Evolutionary conservation across 1,139 yeast genomes (phyloP).

Genomic region (Candida labiduridarum): DNA sequence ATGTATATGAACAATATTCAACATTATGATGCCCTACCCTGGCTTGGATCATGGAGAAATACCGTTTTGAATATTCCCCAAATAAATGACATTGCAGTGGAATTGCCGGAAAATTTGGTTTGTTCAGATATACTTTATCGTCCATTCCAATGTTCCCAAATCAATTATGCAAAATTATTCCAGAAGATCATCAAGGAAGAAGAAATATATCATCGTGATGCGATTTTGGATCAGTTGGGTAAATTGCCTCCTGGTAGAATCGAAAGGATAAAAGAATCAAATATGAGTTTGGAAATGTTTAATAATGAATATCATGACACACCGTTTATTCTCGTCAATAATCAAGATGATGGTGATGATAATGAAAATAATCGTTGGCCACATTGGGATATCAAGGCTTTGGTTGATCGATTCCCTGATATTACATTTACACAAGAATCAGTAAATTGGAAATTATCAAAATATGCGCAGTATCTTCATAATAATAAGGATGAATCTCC

Average conservation of each 20-base stretch:
- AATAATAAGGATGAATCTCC: slow-evolving; percentile 79
- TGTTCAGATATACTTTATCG: slow-evolving; percentile 67
- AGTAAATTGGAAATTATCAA: slow-evolving; percentile 71
- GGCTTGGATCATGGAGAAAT: slow-evolving; percentile 83
- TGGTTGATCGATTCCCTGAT: slow-evolving; percentile 57
- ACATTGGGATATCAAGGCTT: slow-evolving; percentile 55
- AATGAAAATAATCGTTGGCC: slow-evolving; percentile 61
- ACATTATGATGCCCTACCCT: slow-evolving; percentile 26
- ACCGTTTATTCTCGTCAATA: slow-evolving; percentile 73
- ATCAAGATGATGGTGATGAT: too few species aligned
- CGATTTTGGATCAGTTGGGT: slow-evolving; percentile 19
- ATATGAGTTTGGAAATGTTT: slow-evolving; percentile 48
- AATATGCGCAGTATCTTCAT: slow-evolving; percentile 63
- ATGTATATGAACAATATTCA: slow-evolving; percentile 41
- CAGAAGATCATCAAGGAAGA: slow-evolving; percentile 52
- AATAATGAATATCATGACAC: slow-evolving; percentile 45
- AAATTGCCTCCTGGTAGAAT: slow-evolving; percentile 40
- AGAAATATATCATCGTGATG: slow-evolving; percentile 29
- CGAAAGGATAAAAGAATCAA: slow-evolving; percentile 46
- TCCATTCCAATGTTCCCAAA: slow-evolving; percentile 78
- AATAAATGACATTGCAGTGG: slow-evolving; percentile 41
- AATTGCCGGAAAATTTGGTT: slow-evolving; percentile 35
- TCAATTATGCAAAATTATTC: slow-evolving; percentile 57
- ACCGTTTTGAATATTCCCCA: slow-evolving; percentile 48
- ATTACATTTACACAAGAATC: slow-evolving; percentile 80